Evolutionary conservation across 192 early-diverging fungal genomes (phyloP), one percentile per base, ranked within the genome.

Genomic region (Dissophora globulifera): DNA sequence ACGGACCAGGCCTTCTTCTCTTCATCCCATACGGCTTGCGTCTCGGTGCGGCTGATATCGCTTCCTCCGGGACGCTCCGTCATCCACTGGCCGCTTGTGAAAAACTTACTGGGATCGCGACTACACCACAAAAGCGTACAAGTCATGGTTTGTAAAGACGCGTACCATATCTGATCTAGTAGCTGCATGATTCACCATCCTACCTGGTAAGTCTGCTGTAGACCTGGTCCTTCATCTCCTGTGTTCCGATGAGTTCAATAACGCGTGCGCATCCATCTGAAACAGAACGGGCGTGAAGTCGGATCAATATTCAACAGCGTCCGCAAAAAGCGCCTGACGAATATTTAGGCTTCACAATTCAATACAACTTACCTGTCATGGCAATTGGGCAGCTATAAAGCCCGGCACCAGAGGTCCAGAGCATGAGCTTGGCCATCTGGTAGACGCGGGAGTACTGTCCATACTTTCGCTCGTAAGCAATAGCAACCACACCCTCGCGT

Each of bases 31-130:
- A 76, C 72, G 0, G 91, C 91, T 41, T 71, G 64, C 4, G 91
- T 90, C 67, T 92, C 90, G 7, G 90, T 88, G 4, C 79, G 79
- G n/a, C 81, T 82, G 33, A 92, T 84, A 63, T 92, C 91, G 31
- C 80, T 84, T 31, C 89, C 91, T 41, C 89, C 89, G 16, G 88
- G 87, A 19, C 89, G 76, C 63, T 93, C 91, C 4, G 90, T 93
- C 91, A 91, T 93, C 90, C 89, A 91, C 61, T 93, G 91, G 11
- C 90, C 90, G 53, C 80, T 83, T 30, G 88, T 92, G 78, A 84
- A 87, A 52, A 89, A 89, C n/a, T 53, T 47, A 2, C 57, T 65
- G 10, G 91, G 90, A 51, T 93, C 90, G 12, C 90, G 86, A 40
- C 82, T 81, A 52, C 15, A 13, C 2, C 17, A 29, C 4, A 62